phyloP scores from a whole-genome alignment of 2,329 filamentous ascomycete genomes.

The Trichophyton simii region DNA sequence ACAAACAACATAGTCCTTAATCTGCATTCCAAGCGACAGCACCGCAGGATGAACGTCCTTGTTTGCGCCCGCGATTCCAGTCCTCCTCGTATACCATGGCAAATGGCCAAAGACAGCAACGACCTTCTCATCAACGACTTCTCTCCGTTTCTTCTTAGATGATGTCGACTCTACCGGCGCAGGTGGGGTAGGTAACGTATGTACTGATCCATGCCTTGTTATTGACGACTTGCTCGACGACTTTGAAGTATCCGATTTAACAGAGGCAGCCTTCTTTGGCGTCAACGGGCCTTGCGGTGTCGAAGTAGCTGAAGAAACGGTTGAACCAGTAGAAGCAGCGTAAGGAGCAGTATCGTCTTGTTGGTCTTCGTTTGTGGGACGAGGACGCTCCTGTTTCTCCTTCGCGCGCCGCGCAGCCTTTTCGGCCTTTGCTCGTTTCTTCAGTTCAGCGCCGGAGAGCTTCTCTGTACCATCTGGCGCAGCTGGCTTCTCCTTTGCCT shows the following conservation, averaged over 20 bases:
- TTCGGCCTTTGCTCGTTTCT: conserved; percentile 80
- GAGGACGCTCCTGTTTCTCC: conserved; percentile 42
- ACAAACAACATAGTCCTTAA: conserved; percentile 75
- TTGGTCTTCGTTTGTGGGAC: conserved; percentile 21
- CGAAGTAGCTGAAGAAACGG: background rate
- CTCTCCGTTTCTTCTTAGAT: conserved; percentile 40
- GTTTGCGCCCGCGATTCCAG: conserved; percentile 46
- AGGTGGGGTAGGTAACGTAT: conserved; percentile 17
- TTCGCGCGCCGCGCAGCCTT: conserved; percentile 75
- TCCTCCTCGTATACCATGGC: conserved; percentile 60
- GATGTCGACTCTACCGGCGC: conserved; percentile 24
- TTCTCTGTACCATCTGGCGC: conserved; percentile 20
- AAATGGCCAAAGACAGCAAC: conserved; percentile 73
- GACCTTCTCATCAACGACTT: conserved; percentile 46
- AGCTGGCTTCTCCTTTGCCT: conserved; percentile 4
- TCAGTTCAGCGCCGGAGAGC: conserved; percentile 54
- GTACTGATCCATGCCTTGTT: conserved; percentile 27
- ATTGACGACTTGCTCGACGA: conserved; percentile 10
- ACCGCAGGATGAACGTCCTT: conserved; percentile 78
- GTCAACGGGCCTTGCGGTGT: conserved; percentile 15
- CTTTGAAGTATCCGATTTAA: conserved; percentile 20
- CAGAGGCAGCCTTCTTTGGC: conserved; percentile 17
- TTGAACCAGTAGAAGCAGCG: conserved; percentile 4
- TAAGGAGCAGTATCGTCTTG: conserved; percentile 9
- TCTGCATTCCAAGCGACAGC: conserved; percentile 73